Evolutionary conservation across 768 basidiomycete species (phyloP).

Genomic region (Phanerochaete carnosa): DNA sequence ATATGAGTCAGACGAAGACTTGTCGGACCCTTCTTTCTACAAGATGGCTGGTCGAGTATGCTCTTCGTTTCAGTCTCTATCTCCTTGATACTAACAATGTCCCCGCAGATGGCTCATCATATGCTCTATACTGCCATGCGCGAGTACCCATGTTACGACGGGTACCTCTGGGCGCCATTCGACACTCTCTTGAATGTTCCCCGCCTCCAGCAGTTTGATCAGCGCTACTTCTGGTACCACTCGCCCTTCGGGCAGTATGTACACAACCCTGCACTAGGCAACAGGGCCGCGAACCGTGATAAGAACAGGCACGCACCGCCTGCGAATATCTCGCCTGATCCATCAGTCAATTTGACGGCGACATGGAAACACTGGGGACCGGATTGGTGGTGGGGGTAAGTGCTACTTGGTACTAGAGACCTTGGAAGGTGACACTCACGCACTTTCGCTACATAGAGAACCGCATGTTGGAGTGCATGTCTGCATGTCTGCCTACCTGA

Average conservation of each 20-base stretch:
- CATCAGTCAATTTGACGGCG: slow-evolving; percentile 33
- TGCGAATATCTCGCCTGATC: slow-evolving; percentile 40
- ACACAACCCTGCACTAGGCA: slow-evolving; percentile 34
- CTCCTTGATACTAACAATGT: not conserved
- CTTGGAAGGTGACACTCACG: not conserved
- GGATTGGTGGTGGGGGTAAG: slow-evolving; percentile 49
- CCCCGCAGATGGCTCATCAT: slow-evolving; percentile 45
- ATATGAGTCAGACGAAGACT: slow-evolving; percentile 42
- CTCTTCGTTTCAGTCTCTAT: not conserved
- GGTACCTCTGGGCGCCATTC: slow-evolving; percentile 52
- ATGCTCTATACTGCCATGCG: slow-evolving; percentile 47
- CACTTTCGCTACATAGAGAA: slow-evolving; percentile 31
- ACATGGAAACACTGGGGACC: slow-evolving; percentile 38
- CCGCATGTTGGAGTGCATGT: slow-evolving; percentile 41
- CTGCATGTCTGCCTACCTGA: slow-evolving; percentile 40
- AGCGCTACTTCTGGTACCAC: slow-evolving; percentile 47
- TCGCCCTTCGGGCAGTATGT: slow-evolving; percentile 43
- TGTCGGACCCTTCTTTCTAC: slow-evolving; percentile 33
- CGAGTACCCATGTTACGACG: slow-evolving; percentile 43
- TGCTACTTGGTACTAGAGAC: not conserved
- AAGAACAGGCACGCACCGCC: slow-evolving; percentile 34
- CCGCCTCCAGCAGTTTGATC: slow-evolving; percentile 43
- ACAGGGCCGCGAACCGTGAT: slow-evolving; percentile 17
- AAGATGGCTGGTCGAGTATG: slow-evolving; percentile 43
- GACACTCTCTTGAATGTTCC: slow-evolving; percentile 49